Evolutionary conservation across 768 basidiomycete genomes (phyloP).

Genomic region (Fibroporia radiculosa): DNA sequence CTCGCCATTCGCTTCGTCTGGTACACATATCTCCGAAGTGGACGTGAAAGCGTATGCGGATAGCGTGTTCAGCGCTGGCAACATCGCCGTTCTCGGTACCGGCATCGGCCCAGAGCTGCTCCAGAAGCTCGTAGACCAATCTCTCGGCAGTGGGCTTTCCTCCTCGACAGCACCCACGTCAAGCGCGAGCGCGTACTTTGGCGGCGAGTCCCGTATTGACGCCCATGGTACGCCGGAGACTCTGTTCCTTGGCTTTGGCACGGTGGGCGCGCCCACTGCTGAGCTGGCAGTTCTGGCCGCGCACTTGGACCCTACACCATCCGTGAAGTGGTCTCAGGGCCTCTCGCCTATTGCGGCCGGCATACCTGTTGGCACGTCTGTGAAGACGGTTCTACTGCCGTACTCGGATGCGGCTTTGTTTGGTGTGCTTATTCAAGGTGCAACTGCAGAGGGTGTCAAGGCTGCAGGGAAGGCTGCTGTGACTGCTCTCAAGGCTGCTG

Average conservation of each 20-base stretch:
- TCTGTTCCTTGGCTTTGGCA: slow-evolving; percentile 84
- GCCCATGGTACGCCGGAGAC: slow-evolving; percentile 57
- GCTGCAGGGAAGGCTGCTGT: slow-evolving; percentile 66
- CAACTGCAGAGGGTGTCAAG: slow-evolving; percentile 52
- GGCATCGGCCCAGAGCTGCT: slow-evolving; percentile 74
- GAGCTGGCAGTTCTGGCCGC: slow-evolving; percentile 76
- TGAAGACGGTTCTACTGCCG: slow-evolving; percentile 69
- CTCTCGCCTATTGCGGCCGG: slow-evolving; percentile 57
- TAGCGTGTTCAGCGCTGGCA: slow-evolving; percentile 65
- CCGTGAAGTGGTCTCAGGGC: slow-evolving; percentile 84
- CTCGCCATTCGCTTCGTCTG: slow-evolving; percentile 77
- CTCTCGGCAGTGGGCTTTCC: slow-evolving; percentile 45
- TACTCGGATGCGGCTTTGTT: slow-evolving; percentile 92
- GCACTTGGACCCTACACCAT: slow-evolving; percentile 68
- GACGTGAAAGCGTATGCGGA: slow-evolving; percentile 73
- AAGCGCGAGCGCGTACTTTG: slow-evolving; percentile 54
- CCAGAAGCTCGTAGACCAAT: slow-evolving; percentile 60
- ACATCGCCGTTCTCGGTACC: slow-evolving; percentile 81
- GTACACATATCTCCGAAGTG: slow-evolving; percentile 50
- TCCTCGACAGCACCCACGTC: slow-evolving; percentile 27
- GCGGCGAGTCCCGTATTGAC: slow-evolving; percentile 77
- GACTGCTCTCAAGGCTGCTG: slow-evolving; percentile 48
- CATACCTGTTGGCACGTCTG: slow-evolving; percentile 52
- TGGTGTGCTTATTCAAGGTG: slow-evolving; percentile 72
- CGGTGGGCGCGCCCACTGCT: slow-evolving; percentile 52